Evolutionary conservation across 108 stramenopile species (phyloP), one percentile per base, ranked within the genome.

Genomic region (Parietichytrium sp.): DNA sequence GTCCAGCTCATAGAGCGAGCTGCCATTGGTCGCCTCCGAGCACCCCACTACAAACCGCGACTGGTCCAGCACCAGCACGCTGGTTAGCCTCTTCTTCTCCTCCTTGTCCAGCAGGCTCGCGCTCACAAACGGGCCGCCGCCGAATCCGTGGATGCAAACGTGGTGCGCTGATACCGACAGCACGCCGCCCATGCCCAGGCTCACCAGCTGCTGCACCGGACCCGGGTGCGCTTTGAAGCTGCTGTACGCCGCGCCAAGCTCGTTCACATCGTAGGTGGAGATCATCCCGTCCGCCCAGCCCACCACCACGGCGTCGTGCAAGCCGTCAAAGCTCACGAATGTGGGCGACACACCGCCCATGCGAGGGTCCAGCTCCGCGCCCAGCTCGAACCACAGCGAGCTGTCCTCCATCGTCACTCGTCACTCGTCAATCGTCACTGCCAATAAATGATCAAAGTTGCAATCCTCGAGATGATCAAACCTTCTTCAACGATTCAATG

Each of bases 201-300:
- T 72, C 6, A 42, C 45, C 6, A 72, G 42, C 42, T 72, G 61
- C 6, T 42, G 61, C 61, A 72, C 61, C n/a, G 61, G 16, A 16
- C 38, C n/a, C 8, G 61, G 61, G 20, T 72, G 61, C 61, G 61
- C 61, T 42, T 72, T 72, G 42, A 72, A 72, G 61, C 61, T 72
- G 61, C 61, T 72, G 38, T 42, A 72, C 20, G 61, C 61, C 6
- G 61, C 36, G 16, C 61, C 61, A 16, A 72, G 61, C 33, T n/a
- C 42, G 1, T 33, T 45, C 10, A 42, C 61, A 25, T 72, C 61
- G 42, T 72, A 72, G 8, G 45, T 42, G 61, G 38, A 45, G 61
- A 72, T n/a, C 61, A 72, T 72, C 1, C 61, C 61, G 61, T 42
- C 45, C 42, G 61, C 36, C 61, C 61, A 72, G 13, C 61, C 61